Base-by-base conservation (phyloP, 306 rosid species). In the Astragalus glycyphyllos region DNA sequence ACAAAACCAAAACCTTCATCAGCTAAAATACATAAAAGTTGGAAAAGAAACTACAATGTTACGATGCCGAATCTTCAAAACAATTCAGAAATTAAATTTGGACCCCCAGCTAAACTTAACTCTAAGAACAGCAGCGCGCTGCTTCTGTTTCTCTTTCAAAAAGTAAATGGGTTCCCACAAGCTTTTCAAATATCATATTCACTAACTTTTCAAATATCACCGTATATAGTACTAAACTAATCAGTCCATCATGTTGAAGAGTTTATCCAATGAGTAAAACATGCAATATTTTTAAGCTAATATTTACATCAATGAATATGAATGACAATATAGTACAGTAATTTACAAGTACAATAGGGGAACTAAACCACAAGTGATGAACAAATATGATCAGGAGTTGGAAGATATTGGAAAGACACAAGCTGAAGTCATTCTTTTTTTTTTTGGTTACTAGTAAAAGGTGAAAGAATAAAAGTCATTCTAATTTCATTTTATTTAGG, bases 1-100 rank as follows among this genome's bases (percentile, higher is more conserved):
- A 60, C 48, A 54, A 71, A 41, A 55, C 4, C 51, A 65, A 15
- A 84, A 69, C 17, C 63, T 54, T 54, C 48, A 70, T 55, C 50
- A 59, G 55, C 51, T 51, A 58, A 61, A 71, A 32, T 55, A 48
- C 47, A 61, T 20, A 32, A 64, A 5, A 13, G 34, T 58, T 34
- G 45, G 60, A 34, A 11, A 11, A 42, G 35, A 48, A 34, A 82
- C 23, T 5, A 47, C 8, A 20, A 34, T 41, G 48, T 11, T 50
- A 71, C 62, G 5, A 57, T 29, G 60, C 31, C 57, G 26, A 63
- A 62, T 45, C 42, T 69, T 57, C 16, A 11, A 69, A 63, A 65
- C 11, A 57, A 12, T 26, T 56, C 31, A 50, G 38, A 14, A 72
- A 59, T 35, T 38, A 45, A 58, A 11, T 35, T 44, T 17, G 37